Evolutionary conservation across 2,329 filamentous ascomycete genomes (phyloP).

Genomic region (Cercospora sp.): DNA sequence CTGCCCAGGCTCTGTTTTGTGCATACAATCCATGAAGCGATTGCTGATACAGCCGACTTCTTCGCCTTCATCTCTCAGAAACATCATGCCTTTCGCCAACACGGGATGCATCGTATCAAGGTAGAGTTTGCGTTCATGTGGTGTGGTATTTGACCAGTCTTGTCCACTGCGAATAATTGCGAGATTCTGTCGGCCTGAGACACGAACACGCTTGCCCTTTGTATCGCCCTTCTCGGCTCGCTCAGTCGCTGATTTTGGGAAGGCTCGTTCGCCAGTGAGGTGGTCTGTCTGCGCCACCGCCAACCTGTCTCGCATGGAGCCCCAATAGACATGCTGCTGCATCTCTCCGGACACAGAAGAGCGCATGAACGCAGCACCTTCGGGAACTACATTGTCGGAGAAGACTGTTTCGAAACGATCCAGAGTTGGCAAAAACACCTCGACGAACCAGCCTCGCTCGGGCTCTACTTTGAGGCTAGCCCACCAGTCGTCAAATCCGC

Average conservation of each 20-base stretch:
- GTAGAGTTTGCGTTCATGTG: slow-evolving; percentile 47
- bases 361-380: slow-evolving; percentile 47
- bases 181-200: slow-evolving; percentile 45
- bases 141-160: slow-evolving; percentile 46
- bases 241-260: slow-evolving; percentile 26
- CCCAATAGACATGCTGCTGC: slow-evolving; percentile 50
- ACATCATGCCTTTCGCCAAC: slow-evolving; percentile 47
- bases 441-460: slow-evolving; percentile 46
- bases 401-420: slow-evolving; percentile 50
- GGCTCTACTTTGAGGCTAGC: slow-evolving; percentile 31
- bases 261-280: slow-evolving; percentile 37
- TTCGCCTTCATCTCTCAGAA: slow-evolving; percentile 46
- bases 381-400: slow-evolving; percentile 40
- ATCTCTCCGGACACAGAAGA: slow-evolving; percentile 42
- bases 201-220: slow-evolving; percentile 31
- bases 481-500: slow-evolving; percentile 40
- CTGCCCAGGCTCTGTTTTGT: slow-evolving; percentile 10
- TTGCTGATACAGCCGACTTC: slow-evolving; percentile 49
- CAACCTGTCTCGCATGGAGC: slow-evolving; percentile 50
- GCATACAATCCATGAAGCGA: slow-evolving; percentile 46
- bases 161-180: slow-evolving; percentile 50
- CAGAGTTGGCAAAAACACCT: slow-evolving; percentile 45
- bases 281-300: slow-evolving; percentile 39
- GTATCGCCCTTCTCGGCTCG: slow-evolving; percentile 4
- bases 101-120: slow-evolving; percentile 50